phyloP scores from a whole-genome alignment of 2,329 filamentous ascomycete genomes.

The Sclerotinia sclerotiorum region DNA sequence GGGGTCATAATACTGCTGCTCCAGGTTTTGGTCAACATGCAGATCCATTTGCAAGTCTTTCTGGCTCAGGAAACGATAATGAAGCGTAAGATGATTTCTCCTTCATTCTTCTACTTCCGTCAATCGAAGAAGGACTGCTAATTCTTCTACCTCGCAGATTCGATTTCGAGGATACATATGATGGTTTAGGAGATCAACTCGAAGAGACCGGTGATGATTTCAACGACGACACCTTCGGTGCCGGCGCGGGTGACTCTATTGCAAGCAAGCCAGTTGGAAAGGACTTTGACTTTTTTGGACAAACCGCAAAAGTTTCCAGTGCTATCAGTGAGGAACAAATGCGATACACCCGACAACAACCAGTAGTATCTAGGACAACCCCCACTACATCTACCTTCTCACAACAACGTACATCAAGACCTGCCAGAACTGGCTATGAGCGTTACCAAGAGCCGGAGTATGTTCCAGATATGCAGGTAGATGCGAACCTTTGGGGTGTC shows the following conservation, averaged over 20 bases:
- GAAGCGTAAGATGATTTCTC: slow-evolving; percentile 42
- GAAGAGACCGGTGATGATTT: slow-evolving; percentile 91
- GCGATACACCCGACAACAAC: slow-evolving; percentile 74
- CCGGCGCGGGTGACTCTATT: slow-evolving; percentile 46
- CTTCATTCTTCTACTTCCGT: not conserved
- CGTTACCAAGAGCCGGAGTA: slow-evolving; percentile 83
- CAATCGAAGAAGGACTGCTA: not conserved
- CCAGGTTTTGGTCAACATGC: slow-evolving; percentile 79
- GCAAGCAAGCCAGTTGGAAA: slow-evolving; percentile 65
- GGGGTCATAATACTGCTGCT: slow-evolving; percentile 64
- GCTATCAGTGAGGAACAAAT: slow-evolving; percentile 90
- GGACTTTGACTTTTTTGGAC: slow-evolving; percentile 96
- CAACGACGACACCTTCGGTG: slow-evolving; percentile 93
- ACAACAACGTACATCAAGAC: slow-evolving; percentile 50
- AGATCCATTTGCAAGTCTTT: slow-evolving; percentile 86
- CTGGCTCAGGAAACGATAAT: slow-evolving; percentile 60
- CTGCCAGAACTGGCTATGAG: slow-evolving; percentile 81
- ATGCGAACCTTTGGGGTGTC: slow-evolving; percentile 89
- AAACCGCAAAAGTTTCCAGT: slow-evolving; percentile 81
- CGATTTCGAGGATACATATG: slow-evolving; percentile 97
- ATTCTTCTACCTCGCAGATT: slow-evolving; percentile 48
- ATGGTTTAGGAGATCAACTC: slow-evolving; percentile 86
- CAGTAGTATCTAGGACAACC: slow-evolving; percentile 51
- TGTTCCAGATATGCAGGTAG: slow-evolving; percentile 86
- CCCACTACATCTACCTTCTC: slow-evolving; percentile 44